A percentile compares a stretch with the other conserved stretches of the same genome.
Conservation (phyloP, 73 alveolate species). For the Stentor roeselii region DNA sequence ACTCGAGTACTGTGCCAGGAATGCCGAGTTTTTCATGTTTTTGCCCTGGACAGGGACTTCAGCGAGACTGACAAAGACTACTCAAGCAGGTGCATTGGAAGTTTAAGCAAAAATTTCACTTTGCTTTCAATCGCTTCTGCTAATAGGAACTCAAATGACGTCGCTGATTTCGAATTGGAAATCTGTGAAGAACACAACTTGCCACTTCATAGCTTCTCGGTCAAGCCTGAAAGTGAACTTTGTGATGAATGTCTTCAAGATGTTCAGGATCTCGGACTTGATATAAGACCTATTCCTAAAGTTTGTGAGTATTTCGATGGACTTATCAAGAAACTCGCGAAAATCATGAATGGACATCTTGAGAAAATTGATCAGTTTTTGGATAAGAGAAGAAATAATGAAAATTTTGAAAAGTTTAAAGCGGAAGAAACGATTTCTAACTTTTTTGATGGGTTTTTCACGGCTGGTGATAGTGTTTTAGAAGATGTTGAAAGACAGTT, state of each 20-base stretch:
- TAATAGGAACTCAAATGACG: background rate
- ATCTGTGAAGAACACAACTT: constrained; percentile 13
- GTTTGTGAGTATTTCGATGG: too few relatives aligned
- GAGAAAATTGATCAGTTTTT: too few relatives aligned
- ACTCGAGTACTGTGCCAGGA: background rate
- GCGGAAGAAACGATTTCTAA: too few relatives aligned
- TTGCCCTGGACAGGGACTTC: constrained; percentile 1
- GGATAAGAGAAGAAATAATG: too few relatives aligned
- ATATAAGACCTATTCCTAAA: constrained; percentile 22
- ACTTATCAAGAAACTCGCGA: too few relatives aligned
- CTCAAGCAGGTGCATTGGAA: background rate
- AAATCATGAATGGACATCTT: too few relatives aligned
- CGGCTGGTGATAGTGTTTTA: too few relatives aligned
- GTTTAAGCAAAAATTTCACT: constrained; percentile 15
- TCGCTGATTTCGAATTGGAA: background rate
- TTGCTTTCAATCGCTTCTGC: background rate
- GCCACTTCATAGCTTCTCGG: constrained; percentile 22
- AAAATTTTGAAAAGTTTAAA: too few relatives aligned
- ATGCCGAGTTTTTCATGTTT: background rate
- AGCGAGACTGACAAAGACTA: background rate
- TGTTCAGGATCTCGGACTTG: background rate
- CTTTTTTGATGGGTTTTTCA: too few relatives aligned
- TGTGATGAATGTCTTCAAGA: constrained; percentile 29
- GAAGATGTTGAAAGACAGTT: too few relatives aligned
- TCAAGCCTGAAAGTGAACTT: constrained; percentile 2